Conservation (phyloP, 768 basidiomycete species). For the Phanerochaete sordida region DNA sequence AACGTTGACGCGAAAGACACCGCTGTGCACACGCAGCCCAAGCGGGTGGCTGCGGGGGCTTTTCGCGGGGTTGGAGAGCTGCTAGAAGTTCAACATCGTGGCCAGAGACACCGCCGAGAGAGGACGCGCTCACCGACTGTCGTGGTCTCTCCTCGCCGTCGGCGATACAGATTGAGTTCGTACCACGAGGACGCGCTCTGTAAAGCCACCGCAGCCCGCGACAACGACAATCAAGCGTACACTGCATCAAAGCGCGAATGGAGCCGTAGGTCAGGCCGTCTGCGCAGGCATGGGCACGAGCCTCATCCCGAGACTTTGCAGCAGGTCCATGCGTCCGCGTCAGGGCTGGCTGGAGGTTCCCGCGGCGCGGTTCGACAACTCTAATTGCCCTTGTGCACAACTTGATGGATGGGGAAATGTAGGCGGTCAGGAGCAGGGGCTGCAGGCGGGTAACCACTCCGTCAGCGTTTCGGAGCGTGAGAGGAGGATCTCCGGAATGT, state of each 20-base stretch:
- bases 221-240: not conserved
- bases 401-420: not conserved
- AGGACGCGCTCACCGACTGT: not conserved
- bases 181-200: not conserved
- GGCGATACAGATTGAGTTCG: not conserved
- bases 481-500: not conserved
- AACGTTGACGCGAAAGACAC: not conserved
- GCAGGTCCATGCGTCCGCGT: not conserved
- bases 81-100: not conserved
- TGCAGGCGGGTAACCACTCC: not conserved
- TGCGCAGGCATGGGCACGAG: not conserved
- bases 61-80: not conserved
- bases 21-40: not conserved
- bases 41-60: not conserved
- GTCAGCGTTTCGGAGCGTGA: not conserved
- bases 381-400: not conserved
- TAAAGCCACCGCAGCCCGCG: not conserved
- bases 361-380: not conserved
- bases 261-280: not conserved
- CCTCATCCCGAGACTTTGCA: not conserved
- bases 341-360: not conserved
- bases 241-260: not conserved
- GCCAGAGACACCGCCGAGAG: not conserved
- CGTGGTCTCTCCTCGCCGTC: not conserved
- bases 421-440: not conserved